These are phyloP conservation scores for Pyronema omphalodes DNA, from an alignment of 495 filamentous ascomycete species.

Conservation along the genomic window DNA sequence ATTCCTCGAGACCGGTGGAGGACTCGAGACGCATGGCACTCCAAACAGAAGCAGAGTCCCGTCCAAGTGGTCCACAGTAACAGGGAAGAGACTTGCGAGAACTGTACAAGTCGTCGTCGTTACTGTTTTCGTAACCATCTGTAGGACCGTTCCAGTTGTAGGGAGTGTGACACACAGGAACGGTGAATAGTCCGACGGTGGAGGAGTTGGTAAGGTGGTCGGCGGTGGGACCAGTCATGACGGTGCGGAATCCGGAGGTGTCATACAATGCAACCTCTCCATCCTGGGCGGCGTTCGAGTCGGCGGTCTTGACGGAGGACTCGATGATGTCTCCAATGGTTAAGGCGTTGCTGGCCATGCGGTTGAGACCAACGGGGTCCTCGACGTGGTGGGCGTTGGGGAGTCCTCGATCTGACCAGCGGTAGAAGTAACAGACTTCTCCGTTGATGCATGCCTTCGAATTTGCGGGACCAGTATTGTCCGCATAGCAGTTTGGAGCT, in stretches of 20 bases:
- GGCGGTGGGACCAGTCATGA: constrained; percentile 12
- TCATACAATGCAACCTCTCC: not conserved
- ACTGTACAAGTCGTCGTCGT: constrained; percentile 9
- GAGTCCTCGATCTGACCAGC: constrained; percentile 19
- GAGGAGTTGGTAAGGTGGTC: constrained; percentile 10
- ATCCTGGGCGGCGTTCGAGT: not conserved
- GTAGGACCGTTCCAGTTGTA: constrained; percentile 22
- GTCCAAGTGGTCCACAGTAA: constrained; percentile 17
- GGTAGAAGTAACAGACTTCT: constrained; percentile 18
- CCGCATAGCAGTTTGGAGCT: constrained; percentile 3
- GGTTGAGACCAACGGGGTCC: constrained; percentile 16
- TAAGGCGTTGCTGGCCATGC: constrained; percentile 12
- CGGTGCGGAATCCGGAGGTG: not conserved
- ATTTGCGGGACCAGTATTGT: constrained; percentile 16
- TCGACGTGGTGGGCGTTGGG: constrained; percentile 14
- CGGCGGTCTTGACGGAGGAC: constrained; percentile 8
- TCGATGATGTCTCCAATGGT: constrained; percentile 10
- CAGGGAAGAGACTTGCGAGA: constrained; percentile 16
- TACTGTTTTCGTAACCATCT: constrained; percentile 1
- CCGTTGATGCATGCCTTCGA: constrained; percentile 13
- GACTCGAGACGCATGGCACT: constrained; percentile 12
- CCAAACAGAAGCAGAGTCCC: constrained; percentile 14
- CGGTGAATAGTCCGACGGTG: constrained; percentile 14
- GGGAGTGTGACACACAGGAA: constrained; percentile 16
- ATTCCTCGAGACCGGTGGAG: constrained; percentile 5